Conservation (phyloP, 805 yeast species). For the Huiozyma sinensis region DNA sequence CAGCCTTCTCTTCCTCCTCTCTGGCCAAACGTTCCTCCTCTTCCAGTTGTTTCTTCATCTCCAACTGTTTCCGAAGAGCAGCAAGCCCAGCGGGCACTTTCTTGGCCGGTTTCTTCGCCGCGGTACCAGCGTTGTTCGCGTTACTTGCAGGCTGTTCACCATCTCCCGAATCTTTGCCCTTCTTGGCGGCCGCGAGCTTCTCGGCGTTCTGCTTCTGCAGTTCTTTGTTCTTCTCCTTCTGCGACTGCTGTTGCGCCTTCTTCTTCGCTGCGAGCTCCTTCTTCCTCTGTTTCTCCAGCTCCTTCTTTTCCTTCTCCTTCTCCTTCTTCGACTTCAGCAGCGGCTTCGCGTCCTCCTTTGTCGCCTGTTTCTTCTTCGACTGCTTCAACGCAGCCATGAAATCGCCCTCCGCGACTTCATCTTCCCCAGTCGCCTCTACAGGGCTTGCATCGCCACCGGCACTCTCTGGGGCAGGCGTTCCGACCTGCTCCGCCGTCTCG, state of each 20-base stretch:
- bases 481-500: constrained; percentile 41
- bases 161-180: constrained; percentile 4
- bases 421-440: constrained; percentile 28
- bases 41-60: constrained; percentile 76
- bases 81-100: constrained; percentile 87
- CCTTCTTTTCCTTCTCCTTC: constrained; percentile 91
- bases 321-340: constrained; percentile 84
- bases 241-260: constrained; percentile 58
- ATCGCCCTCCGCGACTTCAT: constrained; percentile 45
- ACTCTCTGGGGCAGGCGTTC: constrained; percentile 22
- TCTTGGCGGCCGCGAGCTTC: constrained; percentile 24
- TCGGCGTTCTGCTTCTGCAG: constrained; percentile 32
- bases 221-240: constrained; percentile 47
- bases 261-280: constrained; percentile 81
- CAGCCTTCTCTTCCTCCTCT: constrained; percentile 58
- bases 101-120: constrained; percentile 49
- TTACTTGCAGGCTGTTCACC: constrained; percentile 20
- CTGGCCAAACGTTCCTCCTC: constrained; percentile 66
- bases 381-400: constrained; percentile 76
- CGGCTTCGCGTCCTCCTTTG: constrained; percentile 50
- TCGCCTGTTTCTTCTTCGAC: constrained; percentile 65
- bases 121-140: constrained; percentile 11
- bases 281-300: constrained; percentile 80
- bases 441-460: constrained; percentile 12
- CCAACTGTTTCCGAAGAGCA: constrained; percentile 81